Base-by-base conservation (phyloP, 2,329 filamentous ascomycete species). In the Epichloe aotearoae region DNA sequence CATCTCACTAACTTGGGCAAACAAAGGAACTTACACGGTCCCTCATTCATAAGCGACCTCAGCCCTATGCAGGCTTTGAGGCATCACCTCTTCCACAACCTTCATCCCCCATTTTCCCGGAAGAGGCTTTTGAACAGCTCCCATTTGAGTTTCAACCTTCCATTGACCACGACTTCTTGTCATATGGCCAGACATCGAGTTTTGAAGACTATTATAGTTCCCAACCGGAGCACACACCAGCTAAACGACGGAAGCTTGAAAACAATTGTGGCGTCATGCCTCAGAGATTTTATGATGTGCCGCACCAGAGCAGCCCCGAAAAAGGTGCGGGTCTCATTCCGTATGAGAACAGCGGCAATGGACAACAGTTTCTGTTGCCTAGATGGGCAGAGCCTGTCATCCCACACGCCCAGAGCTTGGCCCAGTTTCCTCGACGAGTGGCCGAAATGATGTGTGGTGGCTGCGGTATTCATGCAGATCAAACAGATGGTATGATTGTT, bases 1-100 rank as follows among this genome's bases (percentile, higher is more conserved):
- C 33, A 38, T 68, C 59, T 50, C 64, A 65, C 68, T 73, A 61
- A 72, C 46, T 65, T 56, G 7, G 50, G 26, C 26, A 61, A 58
- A 52, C 53, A 59, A 58, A 67, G 64, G 62, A 65, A 57, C 53
- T 58, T 50, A 58, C 61, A 53, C 56, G 59, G 50, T 49, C 58
- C 52, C 56, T 61, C 49, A 59, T 57, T 51, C 55, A 56, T 50
- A 65, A 64, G 56, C 58, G 64, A 50, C 54, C 62, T 56, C 59
- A 58, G 56, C 51, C 59, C 50, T 56, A 59, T 47, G 56, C 51
- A 38, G 59, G 55, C 50, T 55, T 54, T 56, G 61, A 57, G 48
- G 55, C 59, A 39, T 54, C 58, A 19, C 19, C 47, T 3, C 17
- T 46, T 37, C 54, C 54, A 37, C 50, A 52, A 52, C 53, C 58